A percentile compares a stretch with the other conserved stretches of the same genome.
These are phyloP conservation scores for Oryza punctata DNA, from an alignment of 176 grass and related monocot genomes.

Conservation along the genomic window DNA sequence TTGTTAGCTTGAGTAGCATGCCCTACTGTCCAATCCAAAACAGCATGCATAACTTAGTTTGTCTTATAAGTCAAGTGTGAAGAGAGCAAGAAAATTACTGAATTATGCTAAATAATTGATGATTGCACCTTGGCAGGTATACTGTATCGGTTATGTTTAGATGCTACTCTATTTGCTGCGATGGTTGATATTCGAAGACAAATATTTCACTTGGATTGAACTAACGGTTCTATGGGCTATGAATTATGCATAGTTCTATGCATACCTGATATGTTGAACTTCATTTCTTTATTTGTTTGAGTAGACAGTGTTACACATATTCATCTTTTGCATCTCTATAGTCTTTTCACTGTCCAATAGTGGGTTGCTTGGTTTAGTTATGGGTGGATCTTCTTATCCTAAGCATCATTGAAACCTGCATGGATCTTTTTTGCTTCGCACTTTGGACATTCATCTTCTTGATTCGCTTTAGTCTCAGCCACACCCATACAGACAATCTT, in stretches of 20 bases:
- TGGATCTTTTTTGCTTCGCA: neutral
- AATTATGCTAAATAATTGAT: neutral
- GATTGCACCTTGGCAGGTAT: neutral
- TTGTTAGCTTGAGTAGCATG: neutral
- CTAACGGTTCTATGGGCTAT: neutral
- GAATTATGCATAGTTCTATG: neutral
- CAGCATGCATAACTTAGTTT: neutral
- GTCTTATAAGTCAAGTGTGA: neutral
- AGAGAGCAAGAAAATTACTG: neutral
- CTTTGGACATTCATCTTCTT: neutral
- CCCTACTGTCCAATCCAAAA: conserved; percentile 1
- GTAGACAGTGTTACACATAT: neutral
- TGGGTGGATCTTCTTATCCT: neutral
- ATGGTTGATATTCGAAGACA: neutral
- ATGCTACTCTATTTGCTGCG: neutral
- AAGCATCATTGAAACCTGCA: neutral
- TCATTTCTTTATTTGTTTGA: neutral
- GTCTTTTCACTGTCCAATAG: neutral
- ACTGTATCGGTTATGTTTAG: neutral
- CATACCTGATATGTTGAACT: neutral
- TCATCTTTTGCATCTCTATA: neutral
- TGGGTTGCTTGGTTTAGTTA: neutral
- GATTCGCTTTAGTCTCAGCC: neutral
- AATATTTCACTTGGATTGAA: conserved; percentile 5
- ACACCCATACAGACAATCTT: neutral